Evolutionary conservation across 2,329 filamentous ascomycete genomes (phyloP).

Genomic region (Sarocladiaceae sp.): DNA sequence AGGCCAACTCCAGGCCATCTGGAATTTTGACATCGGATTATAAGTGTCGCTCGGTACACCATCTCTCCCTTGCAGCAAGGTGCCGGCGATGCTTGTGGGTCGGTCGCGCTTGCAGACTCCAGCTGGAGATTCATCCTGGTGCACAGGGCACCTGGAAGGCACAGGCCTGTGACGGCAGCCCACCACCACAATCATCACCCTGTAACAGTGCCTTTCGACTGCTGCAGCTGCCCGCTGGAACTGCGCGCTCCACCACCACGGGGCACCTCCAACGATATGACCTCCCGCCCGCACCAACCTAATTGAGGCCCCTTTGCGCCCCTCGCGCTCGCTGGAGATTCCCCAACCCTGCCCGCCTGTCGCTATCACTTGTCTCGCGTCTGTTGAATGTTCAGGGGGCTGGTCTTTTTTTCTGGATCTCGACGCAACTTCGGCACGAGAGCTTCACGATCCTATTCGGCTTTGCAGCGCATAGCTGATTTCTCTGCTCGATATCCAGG

Average conservation of each 20-base stretch:
- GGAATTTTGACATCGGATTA: no score
- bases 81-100: neutral
- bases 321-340: constrained; percentile 6
- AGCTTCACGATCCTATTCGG: neutral
- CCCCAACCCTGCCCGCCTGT: constrained; percentile 1
- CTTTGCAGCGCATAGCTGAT: neutral
- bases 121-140: neutral
- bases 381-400: constrained; percentile 1
- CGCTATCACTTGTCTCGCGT: constrained; percentile 4
- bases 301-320: constrained; percentile 4
- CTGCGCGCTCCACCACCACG: neutral
- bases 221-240: neutral
- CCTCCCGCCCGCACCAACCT: no score
- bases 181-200: neutral
- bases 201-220: neutral
- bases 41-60: no score
- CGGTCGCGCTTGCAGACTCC: neutral
- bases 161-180: neutral
- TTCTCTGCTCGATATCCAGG: neutral
- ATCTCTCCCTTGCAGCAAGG: neutral
- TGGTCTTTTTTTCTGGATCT: constrained; percentile 3
- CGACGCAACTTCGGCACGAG: neutral
- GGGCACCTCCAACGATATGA: neutral
- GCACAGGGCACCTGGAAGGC: neutral
- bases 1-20: no score